A percentile compares a stretch with the other conserved stretches of the same genome.
These are phyloP conservation scores for Aspergillus kassunensis DNA, from an alignment of 495 filamentous ascomycete genomes.

Conservation along the genomic window DNA sequence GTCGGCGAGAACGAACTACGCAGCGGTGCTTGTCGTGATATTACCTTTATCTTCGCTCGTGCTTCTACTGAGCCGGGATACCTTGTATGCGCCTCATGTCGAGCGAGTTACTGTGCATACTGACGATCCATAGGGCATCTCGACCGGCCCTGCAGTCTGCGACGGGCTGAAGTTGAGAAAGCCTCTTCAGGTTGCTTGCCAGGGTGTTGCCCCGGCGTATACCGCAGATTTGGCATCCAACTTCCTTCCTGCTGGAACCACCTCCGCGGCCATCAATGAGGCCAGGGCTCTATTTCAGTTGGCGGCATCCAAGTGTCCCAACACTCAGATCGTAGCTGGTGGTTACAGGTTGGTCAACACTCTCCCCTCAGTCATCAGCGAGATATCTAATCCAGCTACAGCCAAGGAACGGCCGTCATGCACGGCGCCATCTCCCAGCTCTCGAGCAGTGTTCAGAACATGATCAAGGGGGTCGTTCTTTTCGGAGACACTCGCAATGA, in stretches of 20 bases:
- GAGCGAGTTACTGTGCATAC: not conserved
- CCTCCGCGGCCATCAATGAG: conserved; percentile 33
- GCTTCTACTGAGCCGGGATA: conserved; percentile 49
- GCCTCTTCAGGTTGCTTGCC: conserved; percentile 24
- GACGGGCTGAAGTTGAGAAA: conserved; percentile 27
- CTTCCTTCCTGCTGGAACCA: conserved; percentile 24
- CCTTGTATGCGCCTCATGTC: conserved; percentile 30
- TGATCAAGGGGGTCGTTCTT: conserved; percentile 49
- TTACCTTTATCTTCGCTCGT: conserved; percentile 53
- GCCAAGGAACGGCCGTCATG: conserved; percentile 53
- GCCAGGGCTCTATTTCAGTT: conserved; percentile 31
- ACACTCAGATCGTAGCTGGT: conserved; percentile 50
- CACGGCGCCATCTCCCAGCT: conserved; percentile 44
- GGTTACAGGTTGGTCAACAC: conserved; percentile 45
- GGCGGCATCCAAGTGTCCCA: conserved; percentile 44
- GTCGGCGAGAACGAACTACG: conserved; percentile 37
- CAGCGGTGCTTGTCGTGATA: conserved; percentile 36
- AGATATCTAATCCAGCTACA: too few species aligned
- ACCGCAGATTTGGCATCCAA: conserved; percentile 23
- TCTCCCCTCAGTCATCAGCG: too few species aligned
- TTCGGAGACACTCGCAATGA: conserved; percentile 56
- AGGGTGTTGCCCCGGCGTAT: conserved; percentile 34
- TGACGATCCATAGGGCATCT: conserved; percentile 25
- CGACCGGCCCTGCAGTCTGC: conserved; percentile 38
- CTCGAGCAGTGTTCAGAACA: conserved; percentile 30